phyloP scores from a whole-genome alignment of 2,329 filamentous ascomycete genomes.

The Fusarium mundagurra region DNA sequence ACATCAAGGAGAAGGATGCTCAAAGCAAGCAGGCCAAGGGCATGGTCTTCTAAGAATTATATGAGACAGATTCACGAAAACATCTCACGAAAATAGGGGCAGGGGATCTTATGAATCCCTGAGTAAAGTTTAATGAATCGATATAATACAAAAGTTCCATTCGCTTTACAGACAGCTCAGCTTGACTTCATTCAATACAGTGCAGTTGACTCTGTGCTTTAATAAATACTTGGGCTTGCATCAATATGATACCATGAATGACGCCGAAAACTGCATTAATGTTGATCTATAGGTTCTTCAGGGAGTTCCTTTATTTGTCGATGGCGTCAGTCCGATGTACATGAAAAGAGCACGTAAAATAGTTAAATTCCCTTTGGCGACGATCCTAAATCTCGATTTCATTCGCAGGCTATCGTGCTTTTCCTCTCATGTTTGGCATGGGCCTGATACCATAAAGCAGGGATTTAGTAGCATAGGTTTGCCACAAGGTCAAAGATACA shows the following conservation, averaged over 20 bases:
- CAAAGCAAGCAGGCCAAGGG: constrained; percentile 44
- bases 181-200: background rate
- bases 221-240: background rate
- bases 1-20: constrained; percentile 49
- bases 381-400: background rate
- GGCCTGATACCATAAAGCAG: too few species aligned
- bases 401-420: background rate
- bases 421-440: background rate
- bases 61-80: background rate
- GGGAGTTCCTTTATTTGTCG: background rate
- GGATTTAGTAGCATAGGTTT: background rate
- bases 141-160: constrained; percentile 13
- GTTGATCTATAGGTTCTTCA: too few species aligned
- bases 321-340: background rate
- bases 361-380: background rate
- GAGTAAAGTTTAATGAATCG: constrained; percentile 4
- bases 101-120: background rate
- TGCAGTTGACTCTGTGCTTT: background rate
- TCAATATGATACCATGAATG: background rate
- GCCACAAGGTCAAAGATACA: background rate
- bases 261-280: background rate
- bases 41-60: constrained; percentile 39
- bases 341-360: background rate
- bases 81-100: background rate
- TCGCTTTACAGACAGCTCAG: constrained; percentile 5